phyloP scores from a whole-genome alignment of 129 eudicot species.

The Flaveria bidentis region DNA sequence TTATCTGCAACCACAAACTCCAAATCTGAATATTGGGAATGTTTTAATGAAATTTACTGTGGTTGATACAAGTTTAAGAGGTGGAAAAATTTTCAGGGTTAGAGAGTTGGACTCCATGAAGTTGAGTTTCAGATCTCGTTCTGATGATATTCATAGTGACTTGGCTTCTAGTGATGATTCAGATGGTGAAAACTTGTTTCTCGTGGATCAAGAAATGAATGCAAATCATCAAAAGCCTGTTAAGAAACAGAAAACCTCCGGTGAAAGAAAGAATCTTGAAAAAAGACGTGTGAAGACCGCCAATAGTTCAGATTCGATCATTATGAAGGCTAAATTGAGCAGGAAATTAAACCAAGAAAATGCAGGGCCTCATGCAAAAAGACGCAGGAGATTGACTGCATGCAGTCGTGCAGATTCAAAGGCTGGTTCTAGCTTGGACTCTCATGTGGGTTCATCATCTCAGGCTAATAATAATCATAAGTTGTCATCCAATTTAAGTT shows the following conservation, averaged over 20 bases:
- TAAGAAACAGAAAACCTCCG: conserved; percentile 32
- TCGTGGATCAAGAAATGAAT: conserved; percentile 21
- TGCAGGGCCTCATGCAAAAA: conserved; percentile 38
- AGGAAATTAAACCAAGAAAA: conserved; percentile 37
- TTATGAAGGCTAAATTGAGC: conserved; percentile 29
- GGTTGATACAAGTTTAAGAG: conserved; percentile 62
- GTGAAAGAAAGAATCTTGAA: conserved; percentile 21
- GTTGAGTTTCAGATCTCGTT: conserved; percentile 19
- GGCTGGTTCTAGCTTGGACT: conserved; percentile 29
- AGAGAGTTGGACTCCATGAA: conserved; percentile 44
- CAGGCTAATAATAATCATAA: conserved; percentile 32
- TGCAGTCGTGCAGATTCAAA: conserved; percentile 33
- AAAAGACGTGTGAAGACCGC: conserved; percentile 29
- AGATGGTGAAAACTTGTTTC: conserved; percentile 33
- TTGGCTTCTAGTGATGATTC: conserved; percentile 46
- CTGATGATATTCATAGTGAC: conserved; percentile 37
- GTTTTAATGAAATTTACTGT: conserved; percentile 48
- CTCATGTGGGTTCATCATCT: conserved; percentile 39
- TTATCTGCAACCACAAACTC: conserved; percentile 68
- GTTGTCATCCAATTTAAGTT: conserved; percentile 42
- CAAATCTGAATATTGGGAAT: conserved; percentile 29
- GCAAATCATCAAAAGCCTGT: neutral
- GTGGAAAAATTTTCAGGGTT: conserved; percentile 32
- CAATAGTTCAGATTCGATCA: conserved; percentile 24
- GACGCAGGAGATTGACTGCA: conserved; percentile 43